phyloP scores from a whole-genome alignment of 176 grass and related monocot species.

The Cymbopogon citratus region DNA sequence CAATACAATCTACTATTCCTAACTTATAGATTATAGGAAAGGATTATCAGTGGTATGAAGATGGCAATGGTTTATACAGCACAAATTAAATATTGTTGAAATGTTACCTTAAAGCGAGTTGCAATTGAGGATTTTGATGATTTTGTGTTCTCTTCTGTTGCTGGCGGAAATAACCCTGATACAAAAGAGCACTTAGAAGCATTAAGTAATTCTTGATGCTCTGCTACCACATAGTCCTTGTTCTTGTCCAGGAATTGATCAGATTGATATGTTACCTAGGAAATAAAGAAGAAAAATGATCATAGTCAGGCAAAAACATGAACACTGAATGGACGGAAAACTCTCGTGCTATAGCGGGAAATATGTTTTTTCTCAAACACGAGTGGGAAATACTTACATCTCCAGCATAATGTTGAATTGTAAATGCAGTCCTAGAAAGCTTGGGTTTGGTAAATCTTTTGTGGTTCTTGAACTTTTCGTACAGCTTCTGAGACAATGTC shows the following conservation, averaged over 20 bases:
- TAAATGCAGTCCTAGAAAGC: constrained; percentile 82
- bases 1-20: background rate
- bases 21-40: background rate
- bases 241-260: too few relatives aligned
- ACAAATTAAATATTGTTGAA: constrained; percentile 15
- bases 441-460: constrained; percentile 91
- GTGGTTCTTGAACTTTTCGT: constrained; percentile 80
- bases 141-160: constrained; percentile 84
- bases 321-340: background rate
- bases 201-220: constrained; percentile 89
- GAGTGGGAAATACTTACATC: constrained; percentile 56
- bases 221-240: constrained; percentile 83
- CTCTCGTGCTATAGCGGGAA: background rate
- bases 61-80: constrained; percentile 9
- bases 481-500: constrained; percentile 74
- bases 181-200: constrained; percentile 84
- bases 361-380: background rate
- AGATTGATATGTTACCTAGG: too few relatives aligned
- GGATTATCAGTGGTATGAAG: background rate
- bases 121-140: constrained; percentile 93
- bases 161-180: constrained; percentile 64
- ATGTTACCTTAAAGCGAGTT: constrained; percentile 77
- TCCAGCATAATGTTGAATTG: constrained; percentile 90
- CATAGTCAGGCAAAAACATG: too few relatives aligned
- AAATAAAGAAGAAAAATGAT: too few relatives aligned